Base-by-base conservation (phyloP, 2,329 filamentous ascomycete species). In the Tolypocladium ovalisporum region DNA sequence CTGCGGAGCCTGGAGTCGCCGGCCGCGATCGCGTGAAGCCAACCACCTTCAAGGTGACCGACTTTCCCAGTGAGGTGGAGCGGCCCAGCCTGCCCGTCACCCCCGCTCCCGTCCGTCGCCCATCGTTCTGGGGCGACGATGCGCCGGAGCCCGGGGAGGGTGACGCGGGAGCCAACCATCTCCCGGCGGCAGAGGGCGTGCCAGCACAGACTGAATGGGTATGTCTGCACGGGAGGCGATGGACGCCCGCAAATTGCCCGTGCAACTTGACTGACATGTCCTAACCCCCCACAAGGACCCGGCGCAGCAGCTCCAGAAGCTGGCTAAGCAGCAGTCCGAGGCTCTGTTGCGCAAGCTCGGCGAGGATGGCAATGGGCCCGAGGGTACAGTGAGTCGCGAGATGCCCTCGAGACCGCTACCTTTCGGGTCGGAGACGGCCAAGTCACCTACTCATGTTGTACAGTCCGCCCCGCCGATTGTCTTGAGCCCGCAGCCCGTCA, bases 181-280 rank as follows among this genome's bases (percentile, higher is more conserved):
- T 96, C 63, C 90, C 90, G 60, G 77, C 78, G 62, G 91, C 92
- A 54, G 83, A 89, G 69, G 92, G 90, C 55, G 91, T 96, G 62
- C 91, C 92, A 61, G 79, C 84, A 71, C 92, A 96, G 80, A 81
- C 84, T 69, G 90, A 96, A 73, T 97, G 93, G 93, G 91, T 96
- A 90, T 87, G 90, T 90, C 79, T 79, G 73, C 79, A 82, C 68
- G 79, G 79, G 61, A 70, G 69, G 61, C 65, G 67, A 62, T 82
- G 78, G 75, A 68, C 64, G 60, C 75, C 75, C 61, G 70, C 73
- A 66, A 79, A 81, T 70, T 82, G 79, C 72, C 73, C 76, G 64
- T 83, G 79, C 71, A 74, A 78, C 63, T 68, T 81, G 67, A 73
- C 79, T 83, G 81, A 83, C 77, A 64, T 76, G 66, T 69, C 77